A percentile compares a stretch with the other conserved stretches of the same genome.
Conservation (phyloP, 2,329 filamentous ascomycete genomes). For the Aspergillus sp. region DNA sequence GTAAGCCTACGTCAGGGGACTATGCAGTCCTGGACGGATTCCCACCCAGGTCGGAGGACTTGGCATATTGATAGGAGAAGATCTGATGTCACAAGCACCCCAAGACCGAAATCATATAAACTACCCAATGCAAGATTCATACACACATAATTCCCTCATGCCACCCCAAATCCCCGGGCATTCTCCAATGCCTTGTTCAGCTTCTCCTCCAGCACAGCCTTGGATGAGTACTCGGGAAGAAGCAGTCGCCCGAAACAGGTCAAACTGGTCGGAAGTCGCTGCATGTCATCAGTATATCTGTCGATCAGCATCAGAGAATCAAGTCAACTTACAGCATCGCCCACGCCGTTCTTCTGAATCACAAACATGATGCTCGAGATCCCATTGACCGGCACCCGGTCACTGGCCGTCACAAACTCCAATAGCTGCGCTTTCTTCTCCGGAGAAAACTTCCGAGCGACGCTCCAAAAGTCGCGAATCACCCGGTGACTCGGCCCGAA, state of each 20-base stretch:
- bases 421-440: conserved; percentile 73
- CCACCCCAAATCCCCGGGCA: conserved; percentile 83
- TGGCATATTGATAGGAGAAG: too few relatives aligned
- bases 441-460: conserved; percentile 65
- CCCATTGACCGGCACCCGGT: conserved; percentile 84
- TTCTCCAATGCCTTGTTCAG: conserved; percentile 85
- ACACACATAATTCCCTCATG: conserved; percentile 42
- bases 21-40: too few relatives aligned
- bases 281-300: conserved; percentile 9
- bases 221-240: conserved; percentile 76
- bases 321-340: conserved; percentile 44
- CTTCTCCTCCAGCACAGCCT: conserved; percentile 69
- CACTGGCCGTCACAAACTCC: conserved; percentile 93
- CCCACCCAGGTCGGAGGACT: too few relatives aligned
- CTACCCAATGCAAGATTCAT: neutral
- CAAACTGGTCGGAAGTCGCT: conserved; percentile 74
- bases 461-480: conserved; percentile 78
- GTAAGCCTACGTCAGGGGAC: too few relatives aligned
- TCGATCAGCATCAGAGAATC: neutral
- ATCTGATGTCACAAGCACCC: too few relatives aligned
- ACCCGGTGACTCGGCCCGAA: conserved; percentile 69
- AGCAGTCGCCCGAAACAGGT: conserved; percentile 91
- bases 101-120: neutral
- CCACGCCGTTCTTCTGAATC: conserved; percentile 73
- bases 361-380: conserved; percentile 79